phyloP scores from a whole-genome alignment of 176 grass and related monocot species.

The Triticum timopheevii region DNA sequence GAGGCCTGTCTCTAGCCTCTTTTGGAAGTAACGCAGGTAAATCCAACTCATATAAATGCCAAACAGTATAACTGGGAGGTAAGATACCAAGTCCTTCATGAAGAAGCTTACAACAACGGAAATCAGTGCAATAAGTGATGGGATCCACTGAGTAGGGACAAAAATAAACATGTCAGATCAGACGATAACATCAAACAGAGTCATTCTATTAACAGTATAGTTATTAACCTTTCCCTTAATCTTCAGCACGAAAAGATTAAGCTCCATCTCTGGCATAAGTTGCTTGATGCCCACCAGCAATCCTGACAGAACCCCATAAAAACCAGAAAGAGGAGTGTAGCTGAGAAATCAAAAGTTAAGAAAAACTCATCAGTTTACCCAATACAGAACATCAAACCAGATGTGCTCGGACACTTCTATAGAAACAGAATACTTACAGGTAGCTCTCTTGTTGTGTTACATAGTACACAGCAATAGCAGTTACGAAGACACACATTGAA shows the following conservation, averaged over 20 bases:
- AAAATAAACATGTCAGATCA: constrained; percentile 31
- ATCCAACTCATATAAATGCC: constrained; percentile 98
- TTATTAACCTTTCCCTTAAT: constrained; percentile 85
- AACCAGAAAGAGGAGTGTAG: constrained; percentile 91
- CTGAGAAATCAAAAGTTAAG: constrained; percentile 45
- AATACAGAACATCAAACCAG: constrained; percentile 18
- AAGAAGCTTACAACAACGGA: constrained; percentile 73
- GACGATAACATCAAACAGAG: background rate
- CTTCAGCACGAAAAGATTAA: constrained; percentile 71
- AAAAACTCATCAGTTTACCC: background rate
- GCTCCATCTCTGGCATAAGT: constrained; percentile 90
- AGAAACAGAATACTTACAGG: constrained; percentile 71
- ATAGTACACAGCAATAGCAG: constrained; percentile 82
- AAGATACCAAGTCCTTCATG: constrained; percentile 60
- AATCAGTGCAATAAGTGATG: constrained; percentile 66
- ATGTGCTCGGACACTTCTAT: background rate
- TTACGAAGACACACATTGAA: constrained; percentile 76
- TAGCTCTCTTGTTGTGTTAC: constrained; percentile 79
- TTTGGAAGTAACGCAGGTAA: constrained; percentile 98
- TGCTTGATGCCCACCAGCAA: constrained; percentile 94
- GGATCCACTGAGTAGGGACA: constrained; percentile 58
- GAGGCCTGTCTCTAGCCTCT: constrained; percentile 74
- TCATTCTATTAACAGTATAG: constrained; percentile 11
- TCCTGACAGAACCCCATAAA: constrained; percentile 90
- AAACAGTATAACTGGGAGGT: constrained; percentile 80